phyloP scores from a whole-genome alignment of 768 basidiomycete genomes.

The Pholiota microspora region DNA sequence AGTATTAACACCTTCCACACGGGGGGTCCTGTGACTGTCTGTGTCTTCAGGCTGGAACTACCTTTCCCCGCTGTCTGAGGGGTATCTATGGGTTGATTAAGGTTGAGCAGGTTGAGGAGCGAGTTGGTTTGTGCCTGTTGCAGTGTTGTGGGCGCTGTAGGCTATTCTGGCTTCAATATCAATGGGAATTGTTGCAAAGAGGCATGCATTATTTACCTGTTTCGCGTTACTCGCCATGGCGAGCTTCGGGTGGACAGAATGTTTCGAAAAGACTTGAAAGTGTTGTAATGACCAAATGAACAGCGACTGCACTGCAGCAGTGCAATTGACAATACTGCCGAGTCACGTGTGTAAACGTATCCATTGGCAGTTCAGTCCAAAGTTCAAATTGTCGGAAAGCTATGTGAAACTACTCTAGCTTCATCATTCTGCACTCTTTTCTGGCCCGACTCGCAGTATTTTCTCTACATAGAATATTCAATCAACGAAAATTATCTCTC shows the following conservation, averaged over 20 bases:
- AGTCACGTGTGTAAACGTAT: too few species aligned
- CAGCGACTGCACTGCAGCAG: too few species aligned
- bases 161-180: constrained; percentile 20
- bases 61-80: constrained; percentile 31
- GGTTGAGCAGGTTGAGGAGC: constrained; percentile 81
- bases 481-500: too few species aligned
- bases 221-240: constrained; percentile 33
- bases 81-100: constrained; percentile 62
- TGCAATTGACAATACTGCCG: too few species aligned
- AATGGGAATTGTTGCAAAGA: constrained; percentile 1
- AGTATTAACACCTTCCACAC: constrained; percentile 97
- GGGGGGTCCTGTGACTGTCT: constrained; percentile 62
- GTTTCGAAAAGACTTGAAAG: not conserved
- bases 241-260: constrained; percentile 1
- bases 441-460: too few species aligned
- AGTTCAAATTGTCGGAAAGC: too few species aligned
- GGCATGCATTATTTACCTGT: constrained; percentile 26
- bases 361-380: too few species aligned
- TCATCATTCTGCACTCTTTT: too few species aligned
- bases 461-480: too few species aligned
- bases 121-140: constrained; percentile 89
- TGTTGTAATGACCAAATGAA: not conserved
- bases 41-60: constrained; percentile 47
- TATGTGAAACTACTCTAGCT: too few species aligned
- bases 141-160: constrained; percentile 53